phyloP scores from a whole-genome alignment of 2,329 filamentous ascomycete species.

The Aspergillus viridinutans region DNA sequence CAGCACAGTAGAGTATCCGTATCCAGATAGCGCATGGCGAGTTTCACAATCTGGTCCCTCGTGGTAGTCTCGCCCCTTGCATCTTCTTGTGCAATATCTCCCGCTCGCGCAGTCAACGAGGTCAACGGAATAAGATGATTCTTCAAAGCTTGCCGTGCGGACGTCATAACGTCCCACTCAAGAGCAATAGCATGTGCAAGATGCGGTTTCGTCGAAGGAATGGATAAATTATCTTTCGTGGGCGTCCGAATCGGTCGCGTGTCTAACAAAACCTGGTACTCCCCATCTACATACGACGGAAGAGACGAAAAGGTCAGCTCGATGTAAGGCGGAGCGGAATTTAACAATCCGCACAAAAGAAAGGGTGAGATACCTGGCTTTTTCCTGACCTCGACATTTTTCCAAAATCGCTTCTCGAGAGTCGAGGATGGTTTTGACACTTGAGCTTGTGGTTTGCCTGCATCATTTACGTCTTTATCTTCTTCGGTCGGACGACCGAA shows the following conservation, averaged over 20 bases:
- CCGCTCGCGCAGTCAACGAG: constrained; percentile 73
- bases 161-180: constrained; percentile 86
- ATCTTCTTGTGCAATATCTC: constrained; percentile 75
- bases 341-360: not conserved
- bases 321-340: not conserved
- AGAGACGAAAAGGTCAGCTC: not conserved
- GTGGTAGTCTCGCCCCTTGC: constrained; percentile 47
- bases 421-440: constrained; percentile 30
- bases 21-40: constrained; percentile 78
- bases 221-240: constrained; percentile 63
- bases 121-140: constrained; percentile 88
- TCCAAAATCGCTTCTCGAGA: constrained; percentile 79
- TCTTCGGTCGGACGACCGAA: constrained; percentile 46
- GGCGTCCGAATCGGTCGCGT: constrained; percentile 72
- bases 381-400: constrained; percentile 68
- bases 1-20: constrained; percentile 93
- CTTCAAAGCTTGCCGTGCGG: constrained; percentile 76
- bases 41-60: constrained; percentile 60
- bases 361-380: constrained; percentile 52
- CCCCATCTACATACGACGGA: constrained; percentile 32
- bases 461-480: constrained; percentile 32
- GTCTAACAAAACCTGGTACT: constrained; percentile 70
- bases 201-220: constrained; percentile 72
- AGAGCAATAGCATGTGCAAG: constrained; percentile 81
- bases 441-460: constrained; percentile 23